Evolutionary conservation across 192 early-diverging fungal genomes (phyloP).

Genomic region (Spizellomyces punctatus): DNA sequence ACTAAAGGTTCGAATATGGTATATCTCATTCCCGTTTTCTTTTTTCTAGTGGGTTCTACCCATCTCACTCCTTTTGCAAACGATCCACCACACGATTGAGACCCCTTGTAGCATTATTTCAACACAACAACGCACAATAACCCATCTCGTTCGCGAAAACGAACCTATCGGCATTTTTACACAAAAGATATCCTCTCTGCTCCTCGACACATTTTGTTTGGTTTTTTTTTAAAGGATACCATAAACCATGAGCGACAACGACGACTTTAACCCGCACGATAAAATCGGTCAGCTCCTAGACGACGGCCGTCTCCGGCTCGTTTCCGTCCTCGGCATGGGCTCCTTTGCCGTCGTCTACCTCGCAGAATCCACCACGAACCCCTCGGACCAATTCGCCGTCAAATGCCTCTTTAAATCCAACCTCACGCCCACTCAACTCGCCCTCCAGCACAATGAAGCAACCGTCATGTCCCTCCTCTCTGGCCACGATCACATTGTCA

Average conservation of each 20-base stretch:
- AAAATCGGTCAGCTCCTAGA: conserved; percentile 19
- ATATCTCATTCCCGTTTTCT: background rate
- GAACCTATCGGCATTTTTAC: background rate
- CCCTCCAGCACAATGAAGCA: conserved; percentile 44
- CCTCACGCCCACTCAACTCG: conserved; percentile 42
- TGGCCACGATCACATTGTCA: conserved; percentile 42
- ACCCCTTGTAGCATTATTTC: background rate
- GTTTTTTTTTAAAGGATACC: background rate
- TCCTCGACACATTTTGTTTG: background rate
- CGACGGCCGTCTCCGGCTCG: conserved; percentile 30
- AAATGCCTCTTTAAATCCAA: conserved; percentile 54
- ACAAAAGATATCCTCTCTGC: background rate
- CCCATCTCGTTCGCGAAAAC: background rate
- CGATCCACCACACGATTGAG: background rate
- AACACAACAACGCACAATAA: background rate
- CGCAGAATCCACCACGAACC: conserved; percentile 11
- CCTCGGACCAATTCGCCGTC: conserved; percentile 35
- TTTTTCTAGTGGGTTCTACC: background rate
- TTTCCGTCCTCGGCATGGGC: conserved; percentile 44
- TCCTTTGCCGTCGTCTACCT: conserved; percentile 54
- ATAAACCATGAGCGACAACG: background rate
- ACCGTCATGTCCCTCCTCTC: conserved; percentile 30
- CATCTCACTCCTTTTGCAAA: background rate
- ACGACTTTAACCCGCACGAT: background rate
- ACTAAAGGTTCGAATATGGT: background rate